Evolutionary conservation across 2,329 filamentous ascomycete genomes (phyloP), one percentile per base, ranked within the genome.

Genomic region (Fusarium hostae): DNA sequence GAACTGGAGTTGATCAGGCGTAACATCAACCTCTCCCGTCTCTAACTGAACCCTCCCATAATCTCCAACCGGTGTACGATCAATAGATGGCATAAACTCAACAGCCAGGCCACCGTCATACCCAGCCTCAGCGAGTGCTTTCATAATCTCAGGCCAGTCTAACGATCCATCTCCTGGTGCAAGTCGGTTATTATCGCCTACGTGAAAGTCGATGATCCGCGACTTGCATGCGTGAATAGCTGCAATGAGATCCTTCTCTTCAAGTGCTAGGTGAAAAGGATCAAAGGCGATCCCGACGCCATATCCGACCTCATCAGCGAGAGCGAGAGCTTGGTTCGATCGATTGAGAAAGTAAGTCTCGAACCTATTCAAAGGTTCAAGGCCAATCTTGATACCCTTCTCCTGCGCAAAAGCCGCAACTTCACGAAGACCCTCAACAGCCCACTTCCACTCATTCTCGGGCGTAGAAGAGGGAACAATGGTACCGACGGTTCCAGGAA

Each of bases 301-400:
- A 9, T 59, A 63, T 0, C 72, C 72, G 12, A 73, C 57, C 11
- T 73, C 68, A 22, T 73, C 63, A 0, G 73, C 72, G 15, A 75
- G 68, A 4, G 70, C 62, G 3, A 75, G 64, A 26, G 68, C 72
- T 44, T 75, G 73, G 16, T 68, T 66, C 4, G 64, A 45, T 3
- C 72, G 57, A 22, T 75, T 75, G 37, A 75, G 47, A 3, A 75
- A 75, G n/a, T 75, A 72, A 3, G 72, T 75, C 47, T 75, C 72
- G 10, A 75, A 75, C 7, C 73, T 60, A 9, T 75, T 75, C 9
- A 75, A 44, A 4, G 73, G 70, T 16, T 75, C 73, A 5, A 75
- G 54, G 2, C 57, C 72, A 35, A 73, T 58, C n/a, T 20, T 64
- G 13, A 75, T 72, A 15, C 45, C 50, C 6, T 56, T 71, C 2